These are phyloP conservation scores for Phytophthora pisi DNA, from an alignment of 352 stramenopile species.

Conservation along the genomic window DNA sequence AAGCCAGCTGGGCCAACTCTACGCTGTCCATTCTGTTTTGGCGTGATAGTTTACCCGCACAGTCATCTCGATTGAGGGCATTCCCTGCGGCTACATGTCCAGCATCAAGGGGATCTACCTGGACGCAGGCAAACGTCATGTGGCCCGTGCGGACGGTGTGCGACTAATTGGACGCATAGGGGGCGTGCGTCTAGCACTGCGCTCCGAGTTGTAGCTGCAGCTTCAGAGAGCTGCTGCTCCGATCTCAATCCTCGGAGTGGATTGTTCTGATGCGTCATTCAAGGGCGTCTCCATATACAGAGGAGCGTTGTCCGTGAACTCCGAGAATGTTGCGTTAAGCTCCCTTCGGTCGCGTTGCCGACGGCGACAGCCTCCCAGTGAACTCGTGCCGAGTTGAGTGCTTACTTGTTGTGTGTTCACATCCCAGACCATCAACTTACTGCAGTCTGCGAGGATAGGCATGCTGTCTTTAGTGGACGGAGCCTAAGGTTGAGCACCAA, in stretches of 20 bases:
- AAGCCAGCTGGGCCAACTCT: slow-evolving; percentile 2
- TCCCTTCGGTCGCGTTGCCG: neutral
- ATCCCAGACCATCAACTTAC: neutral
- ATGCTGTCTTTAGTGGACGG: neutral
- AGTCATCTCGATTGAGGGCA: neutral
- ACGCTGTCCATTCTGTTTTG: neutral
- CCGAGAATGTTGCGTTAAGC: neutral
- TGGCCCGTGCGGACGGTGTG: neutral
- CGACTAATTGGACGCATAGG: slow-evolving; percentile 2
- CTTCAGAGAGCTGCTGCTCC: neutral
- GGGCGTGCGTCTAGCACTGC: neutral
- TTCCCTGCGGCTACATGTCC: neutral
- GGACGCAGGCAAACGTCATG: slow-evolving; percentile 1
- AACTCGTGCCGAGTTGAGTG: neutral
- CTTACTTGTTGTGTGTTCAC: neutral
- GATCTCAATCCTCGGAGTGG: neutral
- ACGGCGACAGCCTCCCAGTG: neutral
- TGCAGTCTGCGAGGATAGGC: neutral
- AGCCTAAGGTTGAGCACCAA: slow-evolving; percentile 2
- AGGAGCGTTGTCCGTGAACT: too few relatives aligned
- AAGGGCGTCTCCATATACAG: too few relatives aligned
- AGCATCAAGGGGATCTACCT: neutral
- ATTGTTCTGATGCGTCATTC: neutral
- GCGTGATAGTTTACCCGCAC: neutral
- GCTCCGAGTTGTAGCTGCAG: neutral